These are phyloP conservation scores for Ceratocystis cubensis DNA, from an alignment of 2,329 filamentous ascomycete genomes.

Conservation along the genomic window DNA sequence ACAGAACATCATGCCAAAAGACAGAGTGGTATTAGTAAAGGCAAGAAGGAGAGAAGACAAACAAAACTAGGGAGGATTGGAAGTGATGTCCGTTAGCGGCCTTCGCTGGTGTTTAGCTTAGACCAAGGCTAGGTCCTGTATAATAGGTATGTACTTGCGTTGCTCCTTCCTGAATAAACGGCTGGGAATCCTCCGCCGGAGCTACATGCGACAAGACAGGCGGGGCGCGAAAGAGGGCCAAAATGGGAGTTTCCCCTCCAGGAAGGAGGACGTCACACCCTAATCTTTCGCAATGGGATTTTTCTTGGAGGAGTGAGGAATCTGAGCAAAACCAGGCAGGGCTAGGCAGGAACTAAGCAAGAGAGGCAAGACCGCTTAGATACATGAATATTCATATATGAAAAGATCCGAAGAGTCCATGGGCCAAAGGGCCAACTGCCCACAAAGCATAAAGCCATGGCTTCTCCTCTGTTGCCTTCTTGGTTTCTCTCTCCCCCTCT, in stretches of 20 bases:
- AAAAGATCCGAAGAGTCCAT: background rate
- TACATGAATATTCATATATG: conserved; percentile 10
- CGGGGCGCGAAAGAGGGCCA: background rate
- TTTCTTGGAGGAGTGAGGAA: background rate
- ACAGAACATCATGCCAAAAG: background rate
- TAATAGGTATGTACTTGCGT: background rate
- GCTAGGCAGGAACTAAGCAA: too few relatives aligned
- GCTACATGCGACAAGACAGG: conserved; percentile 3
- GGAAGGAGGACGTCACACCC: conserved; percentile 8
- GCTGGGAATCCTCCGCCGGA: conserved; percentile 6
- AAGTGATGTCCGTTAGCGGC: conserved; percentile 8
- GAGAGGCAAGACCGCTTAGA: conserved; percentile 3
- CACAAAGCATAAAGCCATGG: conserved; percentile 9
- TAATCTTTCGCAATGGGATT: background rate
- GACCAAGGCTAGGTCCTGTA: background rate
- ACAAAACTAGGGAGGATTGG: background rate
- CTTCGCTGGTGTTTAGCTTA: background rate
- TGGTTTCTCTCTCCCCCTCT: background rate
- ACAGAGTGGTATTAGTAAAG: conserved; percentile 1
- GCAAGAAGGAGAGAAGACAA: background rate
- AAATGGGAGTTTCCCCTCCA: conserved; percentile 1
- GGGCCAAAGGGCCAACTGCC: conserved; percentile 1
- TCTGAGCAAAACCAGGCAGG: background rate
- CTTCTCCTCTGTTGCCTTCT: conserved; percentile 1
- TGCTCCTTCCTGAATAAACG: conserved; percentile 4